Evolutionary conservation across 768 basidiomycete genomes (phyloP), one percentile per base, ranked within the genome.

Genomic region (Amanita fuliginea): DNA sequence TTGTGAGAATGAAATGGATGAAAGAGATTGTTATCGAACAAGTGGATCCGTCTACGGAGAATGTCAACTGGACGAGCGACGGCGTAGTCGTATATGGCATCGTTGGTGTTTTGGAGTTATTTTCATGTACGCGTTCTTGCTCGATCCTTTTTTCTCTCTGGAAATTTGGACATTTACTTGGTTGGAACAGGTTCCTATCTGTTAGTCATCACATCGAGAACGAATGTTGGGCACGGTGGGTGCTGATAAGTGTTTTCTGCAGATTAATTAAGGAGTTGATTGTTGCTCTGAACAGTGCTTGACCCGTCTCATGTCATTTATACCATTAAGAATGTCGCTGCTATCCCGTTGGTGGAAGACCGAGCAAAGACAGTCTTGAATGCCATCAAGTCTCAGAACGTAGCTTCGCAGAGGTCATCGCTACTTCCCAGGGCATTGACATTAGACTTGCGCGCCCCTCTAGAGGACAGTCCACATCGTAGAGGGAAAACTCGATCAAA

Each of bases 61-160:
- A 60, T 11, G 55, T 65, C 16, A 71, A 78, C 59, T 86, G 86
- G 83, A 61, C 66, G 14, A 63, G 71, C 16, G 39, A 40, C 51
- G 49, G 41, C n/a, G 75, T 77, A 35, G 62, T 86, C 39, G 72
- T 88, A 9, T 83, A 87, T 62, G 89, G 88, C 10, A 77, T 92
- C 54, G 67, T 90, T 39, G 88, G 88, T 13, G 67, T 86, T 14
- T 59, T 92, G 53, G 78, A 81, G 53, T 64, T 92, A 19, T 86
- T 81, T 59, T 74, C 81, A 58, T 77, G 88, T 90, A 64, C 51
- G 68, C 63, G 3, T 13, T 24, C 32, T 13, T 32, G 32, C 35
- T 24, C 36, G 21, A 21, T 30, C 42, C 42, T 55, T 52, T 6
- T 49, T 40, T 40, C 51, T 48, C 37, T 28, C 37, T 24, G 53